A percentile compares a stretch with the other conserved stretches of the same genome.
Evolutionary conservation across 768 basidiomycete species (phyloP).

Genomic region (Fomitopsis pulvina): DNA sequence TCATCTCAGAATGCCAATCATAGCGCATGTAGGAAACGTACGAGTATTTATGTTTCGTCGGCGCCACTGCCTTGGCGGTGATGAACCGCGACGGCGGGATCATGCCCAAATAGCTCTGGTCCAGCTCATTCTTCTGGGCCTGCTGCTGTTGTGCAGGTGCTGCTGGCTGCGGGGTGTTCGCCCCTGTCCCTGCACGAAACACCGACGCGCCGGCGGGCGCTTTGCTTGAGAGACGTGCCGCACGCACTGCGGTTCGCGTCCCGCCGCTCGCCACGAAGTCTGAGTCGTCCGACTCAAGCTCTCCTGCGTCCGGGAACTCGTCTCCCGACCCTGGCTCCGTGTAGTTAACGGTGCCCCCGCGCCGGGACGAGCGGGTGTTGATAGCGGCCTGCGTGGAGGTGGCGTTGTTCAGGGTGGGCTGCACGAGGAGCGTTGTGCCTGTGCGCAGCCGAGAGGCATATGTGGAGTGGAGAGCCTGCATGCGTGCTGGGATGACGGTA

Average conservation of each 20-base stretch:
- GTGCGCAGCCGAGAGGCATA: conserved; percentile 90
- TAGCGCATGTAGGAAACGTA: conserved; percentile 35
- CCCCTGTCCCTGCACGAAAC: conserved; percentile 41
- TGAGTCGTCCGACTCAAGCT: conserved; percentile 78
- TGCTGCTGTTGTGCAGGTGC: conserved; percentile 29
- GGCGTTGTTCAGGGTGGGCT: conserved; percentile 58
- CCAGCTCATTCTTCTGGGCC: conserved; percentile 48
- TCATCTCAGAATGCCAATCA: not conserved
- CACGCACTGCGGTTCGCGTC: conserved; percentile 45
- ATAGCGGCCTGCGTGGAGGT: conserved; percentile 31
- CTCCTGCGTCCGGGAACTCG: conserved; percentile 75
- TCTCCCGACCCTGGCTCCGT: conserved; percentile 82
- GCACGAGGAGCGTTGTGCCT: conserved; percentile 84
- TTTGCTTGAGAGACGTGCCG: conserved; percentile 19
- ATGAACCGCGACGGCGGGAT: conserved; percentile 79
- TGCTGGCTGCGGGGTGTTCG: conserved; percentile 27
- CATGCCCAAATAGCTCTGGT: conserved; percentile 87
- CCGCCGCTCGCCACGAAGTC: conserved; percentile 68
- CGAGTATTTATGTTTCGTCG: conserved; percentile 69
- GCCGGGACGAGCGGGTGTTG: conserved; percentile 37
- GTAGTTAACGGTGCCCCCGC: conserved; percentile 76
- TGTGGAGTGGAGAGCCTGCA: conserved; percentile 74
- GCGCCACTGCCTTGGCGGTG: conserved; percentile 45
- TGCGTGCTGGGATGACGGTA: conserved; percentile 33
- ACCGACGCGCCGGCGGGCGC: conserved; percentile 36